Conservation (phyloP, 2,329 filamentous ascomycete genomes). For the Camptophora hylomeconis region DNA sequence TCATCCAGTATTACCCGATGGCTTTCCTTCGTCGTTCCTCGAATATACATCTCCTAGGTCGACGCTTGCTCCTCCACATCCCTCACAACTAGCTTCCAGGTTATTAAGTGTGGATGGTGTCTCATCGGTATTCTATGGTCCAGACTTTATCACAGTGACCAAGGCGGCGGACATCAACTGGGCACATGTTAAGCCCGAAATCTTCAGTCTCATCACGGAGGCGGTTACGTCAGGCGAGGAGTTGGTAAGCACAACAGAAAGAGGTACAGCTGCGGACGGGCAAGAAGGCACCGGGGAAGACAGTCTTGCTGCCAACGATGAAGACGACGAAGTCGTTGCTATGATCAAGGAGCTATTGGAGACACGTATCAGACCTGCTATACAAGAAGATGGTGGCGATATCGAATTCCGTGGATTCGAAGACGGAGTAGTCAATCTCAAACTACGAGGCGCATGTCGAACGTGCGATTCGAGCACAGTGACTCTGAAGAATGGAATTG, state of each 20-base stretch:
- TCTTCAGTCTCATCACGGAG: slow-evolving; percentile 91
- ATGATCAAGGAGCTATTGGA: slow-evolving; percentile 99
- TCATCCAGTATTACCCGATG: slow-evolving; percentile 65
- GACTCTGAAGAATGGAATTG: slow-evolving; percentile 93
- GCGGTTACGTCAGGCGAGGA: slow-evolving; percentile 70
- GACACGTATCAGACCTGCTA: slow-evolving; percentile 84
- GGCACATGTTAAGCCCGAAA: slow-evolving; percentile 88
- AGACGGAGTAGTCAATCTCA: slow-evolving; percentile 70
- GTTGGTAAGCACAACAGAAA: slow-evolving; percentile 61
- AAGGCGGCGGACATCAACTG: slow-evolving; percentile 81
- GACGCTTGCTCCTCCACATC: slow-evolving; percentile 76
- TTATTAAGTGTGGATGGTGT: slow-evolving; percentile 90
- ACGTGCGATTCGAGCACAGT: slow-evolving; percentile 96
- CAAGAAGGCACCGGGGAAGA: slow-evolving; percentile 44
- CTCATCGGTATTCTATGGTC: slow-evolving; percentile 86
- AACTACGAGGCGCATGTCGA: slow-evolving; percentile 81
- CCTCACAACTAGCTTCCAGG: slow-evolving; percentile 79
- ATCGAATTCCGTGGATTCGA: slow-evolving; percentile 91
- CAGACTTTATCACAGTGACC: slow-evolving; percentile 92
- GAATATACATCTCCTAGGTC: slow-evolving; percentile 85
- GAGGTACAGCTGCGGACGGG: slow-evolving; percentile 39
- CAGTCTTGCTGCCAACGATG: slow-evolving; percentile 69
- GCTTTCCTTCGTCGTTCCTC: slow-evolving; percentile 62
- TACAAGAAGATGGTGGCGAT: slow-evolving; percentile 94
- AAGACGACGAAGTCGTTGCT: slow-evolving; percentile 84